These are phyloP conservation scores for Triangularia setosa DNA, from an alignment of 2,329 filamentous ascomycete genomes.

Conservation along the genomic window DNA sequence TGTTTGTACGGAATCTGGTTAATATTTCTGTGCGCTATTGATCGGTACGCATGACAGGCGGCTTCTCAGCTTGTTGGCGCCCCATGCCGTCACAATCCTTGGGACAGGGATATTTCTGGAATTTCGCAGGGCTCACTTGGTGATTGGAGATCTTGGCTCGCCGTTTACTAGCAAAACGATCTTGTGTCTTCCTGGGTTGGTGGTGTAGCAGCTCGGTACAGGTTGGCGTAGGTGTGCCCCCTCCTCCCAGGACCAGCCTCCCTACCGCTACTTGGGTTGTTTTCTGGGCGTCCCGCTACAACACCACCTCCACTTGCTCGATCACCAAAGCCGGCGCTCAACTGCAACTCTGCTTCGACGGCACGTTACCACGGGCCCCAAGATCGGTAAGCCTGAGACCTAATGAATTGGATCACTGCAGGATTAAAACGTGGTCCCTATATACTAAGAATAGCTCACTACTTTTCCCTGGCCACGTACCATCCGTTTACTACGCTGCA, in stretches of 20 bases:
- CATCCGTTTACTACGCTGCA: constrained; percentile 20
- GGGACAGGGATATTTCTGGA: neutral
- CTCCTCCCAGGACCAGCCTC: constrained; percentile 14
- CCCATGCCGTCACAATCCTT: constrained; percentile 8
- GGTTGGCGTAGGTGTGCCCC: neutral
- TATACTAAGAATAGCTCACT: constrained; percentile 32
- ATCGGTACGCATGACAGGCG: constrained; percentile 5
- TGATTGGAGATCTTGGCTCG: constrained; percentile 1
- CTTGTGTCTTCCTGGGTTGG: neutral
- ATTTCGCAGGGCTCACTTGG: neutral
- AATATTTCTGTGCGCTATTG: constrained; percentile 6
- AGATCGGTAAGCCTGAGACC: constrained; percentile 31
- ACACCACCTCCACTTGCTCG: constrained; percentile 15
- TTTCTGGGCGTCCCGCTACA: constrained; percentile 10
- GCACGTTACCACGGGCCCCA: constrained; percentile 31
- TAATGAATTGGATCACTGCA: constrained; percentile 31
- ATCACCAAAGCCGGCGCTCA: constrained; percentile 27
- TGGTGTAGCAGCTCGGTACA: neutral
- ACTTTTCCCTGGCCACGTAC: constrained; percentile 24
- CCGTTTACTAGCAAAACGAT: constrained; percentile 12
- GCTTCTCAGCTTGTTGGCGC: constrained; percentile 4
- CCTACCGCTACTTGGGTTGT: constrained; percentile 14
- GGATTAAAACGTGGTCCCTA: constrained; percentile 30
- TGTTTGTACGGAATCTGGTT: neutral
- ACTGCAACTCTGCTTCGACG: constrained; percentile 30